Percentiles rank a stretch among this genome's conserved stretches.
phyloP scores from a whole-genome alignment of 2,329 filamentous ascomycete species.

The Akanthomyces muscarius region DNA sequence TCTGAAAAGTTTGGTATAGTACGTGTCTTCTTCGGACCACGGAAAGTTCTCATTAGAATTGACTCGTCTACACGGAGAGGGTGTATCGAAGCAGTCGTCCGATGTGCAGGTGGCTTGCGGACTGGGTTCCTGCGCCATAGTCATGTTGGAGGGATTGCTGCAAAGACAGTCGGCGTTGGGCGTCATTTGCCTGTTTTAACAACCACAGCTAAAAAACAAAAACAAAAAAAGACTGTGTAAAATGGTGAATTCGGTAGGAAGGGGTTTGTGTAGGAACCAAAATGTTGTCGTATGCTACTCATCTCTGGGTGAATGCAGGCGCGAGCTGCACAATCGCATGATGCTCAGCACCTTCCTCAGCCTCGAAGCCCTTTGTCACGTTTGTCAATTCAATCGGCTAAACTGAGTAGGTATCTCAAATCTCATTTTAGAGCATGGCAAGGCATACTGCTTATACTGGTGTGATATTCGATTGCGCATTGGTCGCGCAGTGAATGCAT shows the following conservation, averaged over 20 bases:
- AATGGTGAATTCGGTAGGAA: neutral
- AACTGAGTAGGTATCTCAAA: too few species aligned
- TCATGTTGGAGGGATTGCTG: neutral
- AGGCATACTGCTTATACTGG: neutral
- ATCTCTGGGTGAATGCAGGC: neutral
- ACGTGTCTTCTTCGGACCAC: slow-evolving; percentile 6
- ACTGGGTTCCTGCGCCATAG: neutral
- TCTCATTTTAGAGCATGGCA: neutral
- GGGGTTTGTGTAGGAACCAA: too few species aligned
- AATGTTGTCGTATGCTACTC: neutral
- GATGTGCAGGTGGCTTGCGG: neutral
- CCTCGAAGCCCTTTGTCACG: too few species aligned
- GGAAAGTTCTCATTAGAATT: neutral
- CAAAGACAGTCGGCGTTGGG: neutral
- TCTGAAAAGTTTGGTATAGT: slow-evolving; percentile 14
- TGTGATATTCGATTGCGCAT: neutral
- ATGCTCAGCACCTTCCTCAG: neutral
- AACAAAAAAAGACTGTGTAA: neutral
- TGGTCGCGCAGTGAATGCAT: neutral
- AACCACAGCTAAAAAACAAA: neutral
- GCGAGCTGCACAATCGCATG: neutral
- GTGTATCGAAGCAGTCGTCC: neutral
- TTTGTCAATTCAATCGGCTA: too few species aligned
- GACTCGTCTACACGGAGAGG: neutral
- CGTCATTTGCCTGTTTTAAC: neutral